Evolutionary conservation across 2,329 filamentous ascomycete species (phyloP), one percentile per base, ranked within the genome.

Genomic region (Cladosporium sp.): DNA sequence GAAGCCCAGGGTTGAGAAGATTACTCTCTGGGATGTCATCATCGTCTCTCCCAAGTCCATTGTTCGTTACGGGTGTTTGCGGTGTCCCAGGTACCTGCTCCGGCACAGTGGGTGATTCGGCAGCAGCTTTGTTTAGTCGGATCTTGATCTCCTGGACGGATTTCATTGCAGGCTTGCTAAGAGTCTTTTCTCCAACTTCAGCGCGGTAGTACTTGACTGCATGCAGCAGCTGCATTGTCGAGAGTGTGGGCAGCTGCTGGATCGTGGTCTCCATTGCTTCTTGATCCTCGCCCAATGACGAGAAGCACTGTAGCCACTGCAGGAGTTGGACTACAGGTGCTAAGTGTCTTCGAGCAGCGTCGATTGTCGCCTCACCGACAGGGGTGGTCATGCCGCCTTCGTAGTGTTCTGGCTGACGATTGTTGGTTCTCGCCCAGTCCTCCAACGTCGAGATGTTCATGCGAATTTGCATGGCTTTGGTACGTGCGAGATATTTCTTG

Each of bases 401-500:
- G 66, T 89, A 97, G 69, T 97, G 92, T 64, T 97, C 93, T 1
- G 93, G 90, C 59, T 94, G 85, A 22, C 93, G 82, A 66, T 95
- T 97, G 69, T 98, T 98, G 13, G 82, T 79, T 25, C 92, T 80
- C 1, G 93, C 92, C 93, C 93, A 98, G 64, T 98, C 93, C 68
- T 98, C 93, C 16, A 98, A 74, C 7, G 84, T 85, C 0, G 93
- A 97, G 6, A 98, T 83, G 66, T 98, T 98, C 91, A 98, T 97
- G 58, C 93, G 88, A 60, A 98, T 97, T 67, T 98, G 93, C 93
- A 98, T 98, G 3, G 93, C 93, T 69, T 98, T 98, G 15, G 93
- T 98, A 47, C 93, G 81, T 5, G 93, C 92, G 8, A 98, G 77
- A 63, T 96, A 98, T 66, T 92, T 91, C 57, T 89, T 83, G 63